Evolutionary conservation across 768 basidiomycete species (phyloP).

Genomic region (Scleroderma bovista): DNA sequence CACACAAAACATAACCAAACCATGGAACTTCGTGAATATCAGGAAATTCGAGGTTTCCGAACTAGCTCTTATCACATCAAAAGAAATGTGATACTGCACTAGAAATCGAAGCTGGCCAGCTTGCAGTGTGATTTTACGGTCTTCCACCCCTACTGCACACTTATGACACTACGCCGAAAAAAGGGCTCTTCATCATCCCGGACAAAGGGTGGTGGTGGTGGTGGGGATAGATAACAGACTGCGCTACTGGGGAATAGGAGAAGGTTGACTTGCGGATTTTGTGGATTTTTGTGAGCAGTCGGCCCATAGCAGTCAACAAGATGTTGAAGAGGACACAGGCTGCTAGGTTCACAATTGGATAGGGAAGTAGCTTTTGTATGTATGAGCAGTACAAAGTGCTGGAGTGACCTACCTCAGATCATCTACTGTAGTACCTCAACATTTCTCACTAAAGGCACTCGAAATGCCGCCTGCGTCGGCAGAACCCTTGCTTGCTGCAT

Average conservation of each 20-base stretch:
- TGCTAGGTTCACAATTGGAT: constrained; percentile 38
- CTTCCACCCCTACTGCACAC: constrained; percentile 92
- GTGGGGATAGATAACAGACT: constrained; percentile 49
- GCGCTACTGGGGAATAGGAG: constrained; percentile 75
- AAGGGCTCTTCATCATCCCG: constrained; percentile 36
- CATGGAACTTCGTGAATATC: too few species aligned
- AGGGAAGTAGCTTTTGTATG: too few species aligned
- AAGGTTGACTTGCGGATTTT: constrained; percentile 60
- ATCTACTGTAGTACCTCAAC: too few species aligned
- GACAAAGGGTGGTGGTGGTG: constrained; percentile 52
- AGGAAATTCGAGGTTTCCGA: too few species aligned
- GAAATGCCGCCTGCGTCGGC: too few species aligned
- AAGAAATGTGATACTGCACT: too few species aligned
- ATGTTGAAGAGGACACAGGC: constrained; percentile 69
- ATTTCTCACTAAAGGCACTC: too few species aligned
- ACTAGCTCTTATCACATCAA: too few species aligned
- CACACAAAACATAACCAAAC: too few species aligned
- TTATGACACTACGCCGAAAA: constrained; percentile 70
- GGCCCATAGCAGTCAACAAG: constrained; percentile 60
- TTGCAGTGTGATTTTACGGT: constrained; percentile 91
- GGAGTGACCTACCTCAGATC: too few species aligned
- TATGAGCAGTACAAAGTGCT: too few species aligned
- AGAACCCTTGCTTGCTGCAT: too few species aligned
- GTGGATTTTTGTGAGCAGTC: constrained; percentile 42
- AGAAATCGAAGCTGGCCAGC: constrained; percentile 87